These are phyloP conservation scores for Verticillium albo-atrum DNA, from an alignment of 2,329 filamentous ascomycete genomes.

Conservation along the genomic window DNA sequence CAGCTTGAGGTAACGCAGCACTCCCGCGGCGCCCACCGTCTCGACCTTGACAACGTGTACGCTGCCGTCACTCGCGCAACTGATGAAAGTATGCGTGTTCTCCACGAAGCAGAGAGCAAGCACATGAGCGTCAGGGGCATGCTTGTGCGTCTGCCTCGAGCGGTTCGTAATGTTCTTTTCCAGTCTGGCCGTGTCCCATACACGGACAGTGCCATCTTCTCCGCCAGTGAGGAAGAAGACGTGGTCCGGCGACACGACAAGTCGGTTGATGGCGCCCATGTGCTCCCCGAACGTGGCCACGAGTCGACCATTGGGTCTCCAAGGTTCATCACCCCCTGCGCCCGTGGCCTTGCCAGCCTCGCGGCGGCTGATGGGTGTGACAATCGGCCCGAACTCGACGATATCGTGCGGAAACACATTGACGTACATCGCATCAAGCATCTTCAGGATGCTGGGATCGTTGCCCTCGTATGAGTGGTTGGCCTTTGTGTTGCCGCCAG, in stretches of 20 bases:
- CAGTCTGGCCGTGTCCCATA: conserved; percentile 88
- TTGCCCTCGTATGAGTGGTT: conserved; percentile 85
- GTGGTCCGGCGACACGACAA: conserved; percentile 83
- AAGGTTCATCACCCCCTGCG: conserved; percentile 55
- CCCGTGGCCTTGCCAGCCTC: conserved; percentile 46
- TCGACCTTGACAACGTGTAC: conserved; percentile 86
- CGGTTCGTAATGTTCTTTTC: conserved; percentile 89
- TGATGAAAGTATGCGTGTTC: conserved; percentile 89
- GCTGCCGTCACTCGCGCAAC: conserved; percentile 83
- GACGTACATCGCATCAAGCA: conserved; percentile 81
- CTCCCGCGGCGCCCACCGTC: conserved; percentile 37
- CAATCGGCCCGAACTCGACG: conserved; percentile 72
- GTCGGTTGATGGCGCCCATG: conserved; percentile 72
- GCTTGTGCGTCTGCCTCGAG: conserved; percentile 79
- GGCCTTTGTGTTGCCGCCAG: conserved; percentile 7
- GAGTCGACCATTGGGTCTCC: conserved; percentile 79
- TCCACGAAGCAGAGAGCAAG: conserved; percentile 87
- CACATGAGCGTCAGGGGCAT: conserved; percentile 67
- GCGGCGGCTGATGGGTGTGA: conserved; percentile 61
- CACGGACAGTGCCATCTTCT: conserved; percentile 83
- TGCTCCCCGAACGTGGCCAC: conserved; percentile 91
- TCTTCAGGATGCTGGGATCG: conserved; percentile 61
- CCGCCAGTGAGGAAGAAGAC: conserved; percentile 91
- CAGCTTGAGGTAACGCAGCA: conserved; percentile 74
- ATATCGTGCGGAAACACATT: conserved; percentile 65